Evolutionary conservation across 2,329 filamentous ascomycete genomes (phyloP).

Genomic region (Hypoxylon sp.): DNA sequence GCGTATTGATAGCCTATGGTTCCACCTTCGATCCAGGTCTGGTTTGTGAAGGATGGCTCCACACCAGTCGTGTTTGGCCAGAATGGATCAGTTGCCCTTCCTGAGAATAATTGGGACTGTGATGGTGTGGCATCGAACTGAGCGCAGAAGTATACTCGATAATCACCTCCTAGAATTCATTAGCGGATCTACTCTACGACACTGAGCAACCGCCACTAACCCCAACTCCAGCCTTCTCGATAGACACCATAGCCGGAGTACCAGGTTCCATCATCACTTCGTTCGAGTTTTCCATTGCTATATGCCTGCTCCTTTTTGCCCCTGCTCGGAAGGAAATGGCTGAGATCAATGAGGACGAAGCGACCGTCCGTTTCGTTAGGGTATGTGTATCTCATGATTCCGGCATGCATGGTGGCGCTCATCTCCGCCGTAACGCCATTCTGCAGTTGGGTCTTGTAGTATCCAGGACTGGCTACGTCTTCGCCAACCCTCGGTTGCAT

Average conservation of each 20-base stretch:
- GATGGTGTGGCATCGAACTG: constrained; percentile 58
- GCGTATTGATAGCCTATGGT: constrained; percentile 66
- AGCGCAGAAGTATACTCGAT: constrained; percentile 62
- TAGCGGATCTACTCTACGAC: not conserved
- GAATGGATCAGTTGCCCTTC: constrained; percentile 63
- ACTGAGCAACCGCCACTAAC: constrained; percentile 22
- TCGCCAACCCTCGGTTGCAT: constrained; percentile 60
- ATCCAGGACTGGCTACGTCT: constrained; percentile 66
- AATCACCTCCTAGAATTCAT: constrained; percentile 56
- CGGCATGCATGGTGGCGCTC: constrained; percentile 64
- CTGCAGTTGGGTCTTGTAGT: constrained; percentile 66
- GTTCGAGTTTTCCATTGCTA: constrained; percentile 58
- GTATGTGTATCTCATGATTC: constrained; percentile 68
- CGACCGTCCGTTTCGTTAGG: constrained; percentile 56
- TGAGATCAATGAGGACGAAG: constrained; percentile 63
- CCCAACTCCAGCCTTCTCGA: constrained; percentile 61
- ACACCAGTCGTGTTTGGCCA: constrained; percentile 54
- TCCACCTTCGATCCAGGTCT: constrained; percentile 67
- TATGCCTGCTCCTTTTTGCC: constrained; percentile 60
- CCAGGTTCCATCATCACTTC: constrained; percentile 56
- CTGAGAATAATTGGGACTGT: constrained; percentile 58
- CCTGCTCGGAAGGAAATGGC: constrained; percentile 63
- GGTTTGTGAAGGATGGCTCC: constrained; percentile 63
- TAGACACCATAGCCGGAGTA: constrained; percentile 65
- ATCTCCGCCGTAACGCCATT: constrained; percentile 66